Percentiles rank a stretch among this genome's conserved stretches.
Conservation (phyloP, 2,329 filamentous ascomycete species). For the Xylariaceae sp. region DNA sequence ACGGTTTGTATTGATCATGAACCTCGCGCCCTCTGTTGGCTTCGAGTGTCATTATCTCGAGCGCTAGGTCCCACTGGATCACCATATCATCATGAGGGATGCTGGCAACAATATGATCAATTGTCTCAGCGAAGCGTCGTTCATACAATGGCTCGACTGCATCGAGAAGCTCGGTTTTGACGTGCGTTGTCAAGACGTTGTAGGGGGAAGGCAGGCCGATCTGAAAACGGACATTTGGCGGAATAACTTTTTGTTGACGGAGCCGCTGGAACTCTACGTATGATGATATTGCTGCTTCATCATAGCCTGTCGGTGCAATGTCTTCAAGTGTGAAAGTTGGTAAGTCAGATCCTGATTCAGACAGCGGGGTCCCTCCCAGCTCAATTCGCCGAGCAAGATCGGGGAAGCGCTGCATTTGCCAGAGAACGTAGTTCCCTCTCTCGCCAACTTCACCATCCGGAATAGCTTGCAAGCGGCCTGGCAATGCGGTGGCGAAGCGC, state of each 20-base stretch:
- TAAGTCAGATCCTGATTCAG: conserved; percentile 11
- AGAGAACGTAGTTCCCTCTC: conserved; percentile 23
- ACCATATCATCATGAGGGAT: conserved; percentile 23
- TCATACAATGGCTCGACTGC: conserved; percentile 24
- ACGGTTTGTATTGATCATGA: conserved; percentile 16
- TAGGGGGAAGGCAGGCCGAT: conserved; percentile 23
- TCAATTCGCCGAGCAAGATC: conserved; percentile 15
- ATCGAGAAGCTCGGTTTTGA: conserved; percentile 18
- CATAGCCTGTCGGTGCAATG: conserved; percentile 21
- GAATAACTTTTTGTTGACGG: conserved; percentile 18
- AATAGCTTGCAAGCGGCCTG: conserved; percentile 18
- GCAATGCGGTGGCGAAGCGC: conserved; percentile 18
- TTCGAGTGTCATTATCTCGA: conserved; percentile 24
- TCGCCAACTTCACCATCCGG: conserved; percentile 25
- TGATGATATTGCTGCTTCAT: conserved; percentile 21
- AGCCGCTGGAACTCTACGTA: conserved; percentile 22
- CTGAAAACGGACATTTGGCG: conserved; percentile 19
- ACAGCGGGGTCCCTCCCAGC: conserved; percentile 18
- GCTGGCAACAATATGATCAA: conserved; percentile 15
- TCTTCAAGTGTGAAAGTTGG: conserved; percentile 23
- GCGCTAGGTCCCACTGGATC: conserved; percentile 25
- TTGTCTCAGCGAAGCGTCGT: conserved; percentile 17
- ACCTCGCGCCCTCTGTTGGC: conserved; percentile 17
- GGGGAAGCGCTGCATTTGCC: conserved; percentile 21
- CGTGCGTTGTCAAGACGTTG: conserved; percentile 17